Evolutionary conservation across 2,329 filamentous ascomycete genomes (phyloP).

Genomic region (Thermoascus crustaceus): DNA sequence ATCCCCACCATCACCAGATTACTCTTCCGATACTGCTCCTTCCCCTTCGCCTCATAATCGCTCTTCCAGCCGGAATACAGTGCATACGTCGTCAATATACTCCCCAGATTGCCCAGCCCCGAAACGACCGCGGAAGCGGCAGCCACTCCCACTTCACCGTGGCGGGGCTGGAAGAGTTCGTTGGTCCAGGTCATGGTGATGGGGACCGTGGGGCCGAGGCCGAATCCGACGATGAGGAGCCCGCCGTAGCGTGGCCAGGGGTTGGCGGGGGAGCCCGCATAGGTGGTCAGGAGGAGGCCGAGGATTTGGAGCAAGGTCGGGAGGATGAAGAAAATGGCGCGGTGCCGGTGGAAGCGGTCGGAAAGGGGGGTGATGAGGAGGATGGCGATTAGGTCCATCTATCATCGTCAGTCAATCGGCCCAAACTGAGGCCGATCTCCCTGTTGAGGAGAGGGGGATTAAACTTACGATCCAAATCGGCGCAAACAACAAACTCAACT

Average conservation of each 20-base stretch:
- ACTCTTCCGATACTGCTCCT: constrained; percentile 67
- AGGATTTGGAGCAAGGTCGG: constrained; percentile 72
- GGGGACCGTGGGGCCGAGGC: constrained; percentile 80
- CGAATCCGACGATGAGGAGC: constrained; percentile 82
- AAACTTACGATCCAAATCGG: constrained; percentile 78
- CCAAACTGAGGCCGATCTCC: too few relatives aligned
- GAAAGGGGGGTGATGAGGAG: constrained; percentile 76
- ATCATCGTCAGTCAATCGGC: neutral
- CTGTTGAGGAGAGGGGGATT: too few relatives aligned
- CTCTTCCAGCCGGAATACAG: constrained; percentile 79
- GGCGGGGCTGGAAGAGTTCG: constrained; percentile 80
- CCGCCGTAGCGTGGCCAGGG: constrained; percentile 83
- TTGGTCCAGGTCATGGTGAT: constrained; percentile 93
- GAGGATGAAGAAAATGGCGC: constrained; percentile 71
- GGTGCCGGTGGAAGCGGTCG: constrained; percentile 74
- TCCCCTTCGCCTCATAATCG: constrained; percentile 57
- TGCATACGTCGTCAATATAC: constrained; percentile 80
- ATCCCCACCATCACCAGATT: constrained; percentile 87
- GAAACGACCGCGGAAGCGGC: constrained; percentile 79
- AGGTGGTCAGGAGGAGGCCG: constrained; percentile 70
- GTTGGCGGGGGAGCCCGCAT: constrained; percentile 52
- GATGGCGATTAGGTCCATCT: constrained; percentile 85
- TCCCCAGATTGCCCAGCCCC: constrained; percentile 77
- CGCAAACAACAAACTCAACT: constrained; percentile 74
- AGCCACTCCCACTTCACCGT: constrained; percentile 85